A percentile compares a stretch with the other conserved stretches of the same genome.
phyloP scores from a whole-genome alignment of 2,329 filamentous ascomycete genomes.

The Hypoxylon sp. region DNA sequence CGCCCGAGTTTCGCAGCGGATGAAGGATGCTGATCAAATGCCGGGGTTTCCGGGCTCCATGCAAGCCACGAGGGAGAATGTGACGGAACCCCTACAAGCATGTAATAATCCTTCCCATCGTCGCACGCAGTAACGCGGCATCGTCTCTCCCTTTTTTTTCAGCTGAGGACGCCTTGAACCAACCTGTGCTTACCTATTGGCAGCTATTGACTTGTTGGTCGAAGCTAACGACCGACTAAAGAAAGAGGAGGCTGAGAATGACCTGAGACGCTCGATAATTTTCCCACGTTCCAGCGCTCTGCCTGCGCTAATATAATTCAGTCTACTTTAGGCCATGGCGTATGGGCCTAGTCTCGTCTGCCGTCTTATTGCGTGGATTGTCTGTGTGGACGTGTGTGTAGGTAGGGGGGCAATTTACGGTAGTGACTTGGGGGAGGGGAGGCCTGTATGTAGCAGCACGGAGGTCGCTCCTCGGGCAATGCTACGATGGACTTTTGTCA shows the following conservation, averaged over 20 bases:
- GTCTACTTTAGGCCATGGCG: conserved; percentile 25
- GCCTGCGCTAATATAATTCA: conserved; percentile 36
- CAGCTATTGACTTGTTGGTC: conserved; percentile 16
- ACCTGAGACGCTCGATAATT: not conserved
- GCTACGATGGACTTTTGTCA: conserved; percentile 45
- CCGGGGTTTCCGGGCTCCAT: conserved; percentile 41
- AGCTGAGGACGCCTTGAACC: conserved; percentile 14
- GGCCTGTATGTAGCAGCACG: conserved; percentile 17
- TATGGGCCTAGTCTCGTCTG: conserved; percentile 14
- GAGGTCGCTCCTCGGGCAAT: conserved; percentile 40
- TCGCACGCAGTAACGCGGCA: not conserved
- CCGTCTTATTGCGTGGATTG: not conserved
- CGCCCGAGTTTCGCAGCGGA: conserved; percentile 19
- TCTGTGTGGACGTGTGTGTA: conserved; percentile 7
- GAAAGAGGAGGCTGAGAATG: conserved; percentile 38
- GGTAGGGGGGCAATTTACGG: not conserved
- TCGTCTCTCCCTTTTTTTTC: not conserved
- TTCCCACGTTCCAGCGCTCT: conserved; percentile 31
- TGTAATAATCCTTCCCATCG: conserved; percentile 9
- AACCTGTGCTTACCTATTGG: conserved; percentile 4
- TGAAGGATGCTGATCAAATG: conserved; percentile 37
- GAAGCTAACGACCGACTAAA: conserved; percentile 6
- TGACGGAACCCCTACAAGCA: conserved; percentile 32
- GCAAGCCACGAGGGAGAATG: conserved; percentile 43
- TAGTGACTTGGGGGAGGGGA: not conserved